Evolutionary conservation across 2,329 filamentous ascomycete genomes (phyloP), one percentile per base, ranked within the genome.

Genomic region (Fusarium sororula): DNA sequence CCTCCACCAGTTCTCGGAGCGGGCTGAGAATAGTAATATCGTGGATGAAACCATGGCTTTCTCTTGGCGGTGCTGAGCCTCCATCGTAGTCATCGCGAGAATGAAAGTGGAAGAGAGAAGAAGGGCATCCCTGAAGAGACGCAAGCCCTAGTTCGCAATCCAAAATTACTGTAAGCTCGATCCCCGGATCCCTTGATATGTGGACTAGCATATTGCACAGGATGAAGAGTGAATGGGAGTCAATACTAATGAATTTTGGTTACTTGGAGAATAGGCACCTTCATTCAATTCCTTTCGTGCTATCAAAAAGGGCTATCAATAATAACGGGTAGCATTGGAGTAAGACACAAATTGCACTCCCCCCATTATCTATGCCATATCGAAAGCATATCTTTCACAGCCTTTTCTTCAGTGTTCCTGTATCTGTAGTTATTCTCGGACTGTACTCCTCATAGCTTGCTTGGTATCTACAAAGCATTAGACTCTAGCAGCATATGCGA

Each of bases 301-400:
- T 42, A n/a, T 24, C 41, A 1, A 20, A 42, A 6, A 42, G 6
- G 22, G 22, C 22, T 42, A 17, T 17, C 3, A 0, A 24, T 4
- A 24, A 5, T 11, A 42, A 24, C 2, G 0, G 8, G 41, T 11
- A 24, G 0, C 22, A 5, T 11, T n/a, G 1, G 22, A 2, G 8
- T 6, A 5, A 11, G 13, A 10, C 8, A 24, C 14, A 9, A 17
- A 42, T 42, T 24, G 8, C n/a, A 24, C 8, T 17, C 14, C 14
- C 24, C 10, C 22, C 7, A 35, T 3, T 35, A 17, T 17, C n/a
- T 24, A 11, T 17, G 41, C 41, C 22, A 17, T 17, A 42, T 24
- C 3, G 22, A 6, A 24, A 35, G 1, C 7, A 17, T 35, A 2
- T 24, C 22, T 10, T 17, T 42, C 22, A 42, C 41, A 11, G 1